A percentile compares a stretch with the other conserved stretches of the same genome.
Evolutionary conservation across 768 basidiomycete species (phyloP).

Genomic region (Clitopilus hobsonii): DNA sequence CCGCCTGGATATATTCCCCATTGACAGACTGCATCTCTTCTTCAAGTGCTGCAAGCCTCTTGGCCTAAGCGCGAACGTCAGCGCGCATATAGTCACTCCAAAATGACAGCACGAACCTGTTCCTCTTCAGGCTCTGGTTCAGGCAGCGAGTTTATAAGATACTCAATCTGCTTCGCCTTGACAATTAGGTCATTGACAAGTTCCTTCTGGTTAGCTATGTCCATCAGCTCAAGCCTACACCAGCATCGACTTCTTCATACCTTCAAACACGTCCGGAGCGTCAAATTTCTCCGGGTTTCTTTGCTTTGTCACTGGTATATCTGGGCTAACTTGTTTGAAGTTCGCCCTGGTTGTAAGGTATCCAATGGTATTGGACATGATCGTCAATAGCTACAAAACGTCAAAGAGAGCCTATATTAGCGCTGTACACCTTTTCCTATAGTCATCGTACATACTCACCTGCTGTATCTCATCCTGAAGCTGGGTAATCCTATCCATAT

Average conservation of each 20-base stretch:
- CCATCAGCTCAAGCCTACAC: not conserved
- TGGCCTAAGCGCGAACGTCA: conserved; percentile 40
- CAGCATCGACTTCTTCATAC: conserved; percentile 25
- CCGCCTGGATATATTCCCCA: conserved; percentile 67
- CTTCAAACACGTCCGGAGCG: conserved; percentile 69
- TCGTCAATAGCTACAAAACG: conserved; percentile 65
- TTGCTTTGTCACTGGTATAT: conserved; percentile 82
- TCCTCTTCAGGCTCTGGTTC: conserved; percentile 74
- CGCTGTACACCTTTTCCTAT: too few species aligned
- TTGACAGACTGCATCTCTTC: conserved; percentile 70
- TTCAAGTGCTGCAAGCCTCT: conserved; percentile 63
- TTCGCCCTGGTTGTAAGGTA: conserved; percentile 76
- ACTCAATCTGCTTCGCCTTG: conserved; percentile 88
- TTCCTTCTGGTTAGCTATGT: conserved; percentile 75
- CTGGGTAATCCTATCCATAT: conserved; percentile 96
- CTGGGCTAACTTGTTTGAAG: conserved; percentile 72
- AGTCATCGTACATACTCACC: too few species aligned
- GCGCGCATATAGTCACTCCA: not conserved
- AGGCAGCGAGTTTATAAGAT: conserved; percentile 75
- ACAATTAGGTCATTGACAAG: conserved; percentile 77
- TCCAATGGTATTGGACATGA: conserved; percentile 79
- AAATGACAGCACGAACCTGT: conserved; percentile 42
- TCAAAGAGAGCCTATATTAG: too few species aligned
- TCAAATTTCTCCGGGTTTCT: conserved; percentile 71
- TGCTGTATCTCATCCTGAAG: conserved; percentile 93